phyloP scores from a whole-genome alignment of 192 early-diverging fungal genomes.

The Anaeromyces robustus region DNA sequence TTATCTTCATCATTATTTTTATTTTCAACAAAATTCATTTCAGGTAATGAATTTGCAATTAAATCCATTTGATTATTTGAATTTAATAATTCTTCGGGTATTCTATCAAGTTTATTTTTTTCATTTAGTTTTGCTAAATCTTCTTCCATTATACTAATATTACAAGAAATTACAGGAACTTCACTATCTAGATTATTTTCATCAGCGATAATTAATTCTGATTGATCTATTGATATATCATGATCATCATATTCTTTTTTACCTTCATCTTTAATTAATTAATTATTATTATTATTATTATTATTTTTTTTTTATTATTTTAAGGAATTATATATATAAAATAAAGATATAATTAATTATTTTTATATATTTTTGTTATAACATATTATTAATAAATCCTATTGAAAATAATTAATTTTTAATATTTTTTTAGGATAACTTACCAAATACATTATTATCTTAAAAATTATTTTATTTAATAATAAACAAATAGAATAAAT shows the following conservation, averaged over 20 bases:
- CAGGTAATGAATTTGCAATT: not conserved
- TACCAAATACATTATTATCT: no score
- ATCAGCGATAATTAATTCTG: not conserved
- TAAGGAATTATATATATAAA: no score
- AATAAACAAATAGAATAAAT: no score
- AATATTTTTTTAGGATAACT: no score
- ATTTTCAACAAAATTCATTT: not conserved
- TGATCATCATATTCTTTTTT: not conserved
- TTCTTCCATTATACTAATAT: not conserved
- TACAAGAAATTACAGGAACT: not conserved
- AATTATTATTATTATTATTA: no score
- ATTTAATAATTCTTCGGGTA: not conserved
- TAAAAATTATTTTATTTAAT: no score
- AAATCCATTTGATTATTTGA: not conserved
- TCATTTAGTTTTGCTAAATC: not conserved
- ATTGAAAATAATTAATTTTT: no score
- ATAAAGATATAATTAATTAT: no score
- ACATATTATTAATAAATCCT: no score
- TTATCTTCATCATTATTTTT: not conserved
- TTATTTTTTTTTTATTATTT: no score
- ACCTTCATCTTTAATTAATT: no score
- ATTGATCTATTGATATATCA: not conserved
- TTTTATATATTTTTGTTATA: no score
- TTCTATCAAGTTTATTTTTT: not conserved
- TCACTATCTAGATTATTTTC: not conserved